phyloP scores from a whole-genome alignment of 306 rosid genomes.

The Lathyrus aphaca region DNA sequence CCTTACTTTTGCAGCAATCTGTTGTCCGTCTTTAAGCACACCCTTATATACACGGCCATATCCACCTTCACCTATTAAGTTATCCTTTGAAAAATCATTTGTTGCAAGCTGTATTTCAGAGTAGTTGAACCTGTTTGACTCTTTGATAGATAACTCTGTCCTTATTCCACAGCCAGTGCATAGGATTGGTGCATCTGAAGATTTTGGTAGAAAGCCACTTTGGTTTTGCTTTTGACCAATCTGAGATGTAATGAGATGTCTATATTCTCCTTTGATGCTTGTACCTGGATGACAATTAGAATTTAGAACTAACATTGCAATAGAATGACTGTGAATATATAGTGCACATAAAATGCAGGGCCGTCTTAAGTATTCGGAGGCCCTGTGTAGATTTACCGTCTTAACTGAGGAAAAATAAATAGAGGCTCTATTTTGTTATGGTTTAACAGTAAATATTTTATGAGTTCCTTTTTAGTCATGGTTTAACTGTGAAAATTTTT shows the following conservation, averaged over 20 bases:
- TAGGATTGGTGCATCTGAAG: conserved; percentile 67
- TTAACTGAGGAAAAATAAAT: too few species aligned
- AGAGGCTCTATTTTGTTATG: too few species aligned
- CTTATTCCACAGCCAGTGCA: conserved; percentile 71
- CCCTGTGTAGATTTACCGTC: too few species aligned
- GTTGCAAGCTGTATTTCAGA: conserved; percentile 68
- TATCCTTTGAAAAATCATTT: conserved; percentile 64
- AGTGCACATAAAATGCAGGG: background rate
- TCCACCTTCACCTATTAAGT: conserved; percentile 91
- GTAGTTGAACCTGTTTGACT: conserved; percentile 61
- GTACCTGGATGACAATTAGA: conserved; percentile 45
- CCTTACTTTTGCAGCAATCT: conserved; percentile 81
- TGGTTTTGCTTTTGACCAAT: conserved; percentile 44
- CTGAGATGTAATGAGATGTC: conserved; percentile 44
- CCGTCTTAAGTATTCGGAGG: too few species aligned
- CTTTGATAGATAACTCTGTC: conserved; percentile 61
- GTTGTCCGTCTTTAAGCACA: conserved; percentile 69
- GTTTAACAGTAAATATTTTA: too few species aligned
- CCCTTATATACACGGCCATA: conserved; percentile 80
- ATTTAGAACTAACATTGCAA: background rate
- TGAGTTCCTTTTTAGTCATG: too few species aligned
- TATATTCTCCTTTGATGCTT: conserved; percentile 41
- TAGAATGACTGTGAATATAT: background rate
- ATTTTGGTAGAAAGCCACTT: conserved; percentile 38
- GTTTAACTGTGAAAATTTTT: too few species aligned